Conservation (phyloP, 2,329 filamentous ascomycete genomes). For the Colletotrichum endophyticum region DNA sequence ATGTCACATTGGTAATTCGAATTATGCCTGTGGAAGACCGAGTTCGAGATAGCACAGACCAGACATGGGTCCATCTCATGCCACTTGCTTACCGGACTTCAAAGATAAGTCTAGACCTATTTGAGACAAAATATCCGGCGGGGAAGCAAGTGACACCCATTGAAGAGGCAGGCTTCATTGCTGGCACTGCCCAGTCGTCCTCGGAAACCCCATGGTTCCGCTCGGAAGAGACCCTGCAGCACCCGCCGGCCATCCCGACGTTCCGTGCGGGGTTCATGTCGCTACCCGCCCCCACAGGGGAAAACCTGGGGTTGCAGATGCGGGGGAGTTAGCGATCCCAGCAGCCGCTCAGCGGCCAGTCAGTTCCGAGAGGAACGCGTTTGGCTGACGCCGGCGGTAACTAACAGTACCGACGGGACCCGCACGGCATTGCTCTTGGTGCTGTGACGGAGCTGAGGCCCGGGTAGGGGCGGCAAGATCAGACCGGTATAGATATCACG, state of each 20-base stretch:
- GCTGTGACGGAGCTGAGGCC: background rate
- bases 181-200: background rate
- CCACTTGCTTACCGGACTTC: background rate
- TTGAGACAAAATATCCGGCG: background rate
- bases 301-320: constrained; percentile 2
- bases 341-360: background rate
- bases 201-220: constrained; percentile 5
- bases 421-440: background rate
- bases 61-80: background rate
- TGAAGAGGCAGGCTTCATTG: background rate
- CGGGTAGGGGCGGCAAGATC: background rate
- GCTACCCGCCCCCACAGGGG: background rate
- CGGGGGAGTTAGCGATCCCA: background rate
- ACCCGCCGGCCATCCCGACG: background rate
- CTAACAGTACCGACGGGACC: background rate
- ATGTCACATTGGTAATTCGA: background rate
- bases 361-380: background rate
- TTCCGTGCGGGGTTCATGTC: constrained; percentile 2
- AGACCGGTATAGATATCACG: background rate
- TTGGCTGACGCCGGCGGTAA: background rate
- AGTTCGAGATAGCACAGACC: background rate
- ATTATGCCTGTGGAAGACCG: background rate
- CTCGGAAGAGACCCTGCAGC: background rate
- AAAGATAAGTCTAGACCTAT: background rate
- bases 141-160: background rate